These are phyloP conservation scores for Phytophthora vignae DNA, from an alignment of 352 stramenopile species.

Conservation along the genomic window DNA sequence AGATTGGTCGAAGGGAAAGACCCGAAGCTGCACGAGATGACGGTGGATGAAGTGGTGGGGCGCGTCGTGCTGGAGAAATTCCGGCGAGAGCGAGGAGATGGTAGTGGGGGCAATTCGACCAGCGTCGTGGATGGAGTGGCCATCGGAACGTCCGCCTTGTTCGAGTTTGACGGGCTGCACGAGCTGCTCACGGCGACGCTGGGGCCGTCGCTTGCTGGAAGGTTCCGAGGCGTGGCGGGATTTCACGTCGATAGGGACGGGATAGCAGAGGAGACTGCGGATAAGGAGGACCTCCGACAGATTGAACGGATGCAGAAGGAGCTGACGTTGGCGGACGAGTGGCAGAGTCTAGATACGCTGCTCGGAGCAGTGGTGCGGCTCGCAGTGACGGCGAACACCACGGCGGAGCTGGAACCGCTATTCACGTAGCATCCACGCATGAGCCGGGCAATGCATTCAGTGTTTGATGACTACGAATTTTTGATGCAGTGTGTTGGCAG, in stretches of 20 bases:
- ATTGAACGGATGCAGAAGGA: constrained; percentile 32
- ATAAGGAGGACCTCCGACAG: constrained; percentile 15
- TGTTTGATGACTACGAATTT: not conserved
- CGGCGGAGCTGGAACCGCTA: constrained; percentile 41
- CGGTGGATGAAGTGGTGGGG: constrained; percentile 39
- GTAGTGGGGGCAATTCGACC: constrained; percentile 6
- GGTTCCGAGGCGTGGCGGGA: constrained; percentile 14
- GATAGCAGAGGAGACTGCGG: constrained; percentile 15
- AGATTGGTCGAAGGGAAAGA: constrained; percentile 38
- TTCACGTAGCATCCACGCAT: constrained; percentile 8
- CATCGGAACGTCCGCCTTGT: constrained; percentile 28
- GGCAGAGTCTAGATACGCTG: constrained; percentile 40
- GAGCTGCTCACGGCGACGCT: constrained; percentile 27
- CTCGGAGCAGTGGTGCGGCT: constrained; percentile 39
- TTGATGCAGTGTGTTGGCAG: constrained; percentile 12
- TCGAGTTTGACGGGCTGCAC: constrained; percentile 33
- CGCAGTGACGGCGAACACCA: constrained; percentile 29
- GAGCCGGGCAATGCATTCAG: not conserved
- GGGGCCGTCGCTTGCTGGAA: constrained; percentile 1
- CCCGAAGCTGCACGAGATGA: constrained; percentile 26
- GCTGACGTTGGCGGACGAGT: constrained; percentile 25
- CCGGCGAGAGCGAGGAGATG: constrained; percentile 9
- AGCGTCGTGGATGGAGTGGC: constrained; percentile 32
- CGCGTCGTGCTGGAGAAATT: constrained; percentile 40
- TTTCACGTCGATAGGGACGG: constrained; percentile 33